phyloP scores from a whole-genome alignment of 768 basidiomycete species.

The Kondoa malvinella region DNA sequence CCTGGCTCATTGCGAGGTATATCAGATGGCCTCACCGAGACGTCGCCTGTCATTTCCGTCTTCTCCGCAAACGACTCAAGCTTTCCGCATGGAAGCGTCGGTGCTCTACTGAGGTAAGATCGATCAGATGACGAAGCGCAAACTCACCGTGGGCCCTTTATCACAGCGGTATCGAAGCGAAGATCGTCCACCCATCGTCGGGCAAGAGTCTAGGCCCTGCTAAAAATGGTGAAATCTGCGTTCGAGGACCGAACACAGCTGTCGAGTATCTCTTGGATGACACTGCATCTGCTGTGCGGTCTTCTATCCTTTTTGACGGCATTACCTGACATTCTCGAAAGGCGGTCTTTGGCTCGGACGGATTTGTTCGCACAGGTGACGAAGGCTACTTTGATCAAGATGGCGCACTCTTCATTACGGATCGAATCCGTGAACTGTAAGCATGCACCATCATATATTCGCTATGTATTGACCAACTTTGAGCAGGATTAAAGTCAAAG shows the following conservation, averaged over 20 bases:
- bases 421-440: slow-evolving; percentile 17
- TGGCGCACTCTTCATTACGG: slow-evolving; percentile 16
- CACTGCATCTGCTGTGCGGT: neutral
- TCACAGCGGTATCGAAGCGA: slow-evolving; percentile 1
- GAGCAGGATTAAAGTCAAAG: slow-evolving; percentile 3
- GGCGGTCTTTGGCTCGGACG: slow-evolving; percentile 1
- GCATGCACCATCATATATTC: neutral
- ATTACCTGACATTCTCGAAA: no score
- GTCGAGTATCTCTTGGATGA: neutral
- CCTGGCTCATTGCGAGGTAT: neutral
- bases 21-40: slow-evolving; percentile 7
- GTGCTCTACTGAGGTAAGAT: neutral
- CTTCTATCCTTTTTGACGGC: neutral
- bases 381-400: slow-evolving; percentile 20
- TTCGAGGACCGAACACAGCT: neutral
- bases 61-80: neutral
- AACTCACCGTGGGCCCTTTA: neutral
- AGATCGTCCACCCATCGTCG: neutral
- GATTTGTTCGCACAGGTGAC: slow-evolving; percentile 18
- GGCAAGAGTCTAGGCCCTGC: neutral
- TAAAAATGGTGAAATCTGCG: slow-evolving; percentile 6
- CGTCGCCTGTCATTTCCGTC: neutral
- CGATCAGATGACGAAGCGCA: neutral
- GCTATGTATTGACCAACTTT: neutral
- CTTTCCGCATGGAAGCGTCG: neutral